Conservation (phyloP, 257 asterid genomes). For the Solanum chaucha region DNA sequence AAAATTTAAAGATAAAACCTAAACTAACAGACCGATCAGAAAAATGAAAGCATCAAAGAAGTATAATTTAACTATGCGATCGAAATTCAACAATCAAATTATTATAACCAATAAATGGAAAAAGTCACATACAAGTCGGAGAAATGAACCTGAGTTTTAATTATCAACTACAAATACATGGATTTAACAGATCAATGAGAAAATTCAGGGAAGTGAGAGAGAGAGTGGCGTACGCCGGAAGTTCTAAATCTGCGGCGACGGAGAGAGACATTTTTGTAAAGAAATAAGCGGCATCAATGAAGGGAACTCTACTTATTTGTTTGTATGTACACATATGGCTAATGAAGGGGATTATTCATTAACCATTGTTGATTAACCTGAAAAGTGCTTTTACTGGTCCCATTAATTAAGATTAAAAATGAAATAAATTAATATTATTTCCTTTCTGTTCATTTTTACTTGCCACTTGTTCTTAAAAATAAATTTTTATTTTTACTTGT, state of each 20-base stretch:
- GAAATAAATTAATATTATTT: neutral
- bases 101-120: neutral
- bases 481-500: too few relatives aligned
- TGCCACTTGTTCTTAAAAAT: too few relatives aligned
- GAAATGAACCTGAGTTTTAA: neutral
- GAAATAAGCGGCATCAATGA: neutral
- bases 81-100: neutral
- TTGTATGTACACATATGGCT: neutral
- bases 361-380: neutral
- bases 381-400: neutral
- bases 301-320: neutral
- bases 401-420: neutral
- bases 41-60: neutral
- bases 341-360: neutral
- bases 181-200: neutral
- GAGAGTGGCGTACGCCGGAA: neutral
- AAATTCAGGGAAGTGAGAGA: neutral
- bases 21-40: neutral
- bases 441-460: too few relatives aligned
- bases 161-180: neutral
- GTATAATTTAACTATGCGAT: neutral
- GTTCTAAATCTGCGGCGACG: neutral
- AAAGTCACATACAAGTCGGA: neutral
- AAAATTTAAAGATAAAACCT: neutral
- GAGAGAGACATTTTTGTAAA: neutral